These are phyloP conservation scores for Termitomyces sp. DNA, from an alignment of 768 basidiomycete species.

Conservation along the genomic window DNA sequence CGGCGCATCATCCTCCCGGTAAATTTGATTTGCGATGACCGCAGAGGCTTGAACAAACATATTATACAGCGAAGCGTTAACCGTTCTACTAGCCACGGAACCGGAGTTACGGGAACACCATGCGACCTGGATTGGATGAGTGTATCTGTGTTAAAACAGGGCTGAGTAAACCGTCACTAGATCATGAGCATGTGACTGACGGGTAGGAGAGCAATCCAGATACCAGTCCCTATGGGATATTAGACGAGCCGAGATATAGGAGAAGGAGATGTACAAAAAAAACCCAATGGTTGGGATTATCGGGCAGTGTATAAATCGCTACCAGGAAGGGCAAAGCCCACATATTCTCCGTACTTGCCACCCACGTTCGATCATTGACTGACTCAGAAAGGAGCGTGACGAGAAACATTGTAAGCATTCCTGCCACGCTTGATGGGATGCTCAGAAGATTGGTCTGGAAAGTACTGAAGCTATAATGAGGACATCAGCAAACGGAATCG, in stretches of 20 bases:
- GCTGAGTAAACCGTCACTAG: too few species aligned
- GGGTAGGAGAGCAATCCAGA: conserved; percentile 42
- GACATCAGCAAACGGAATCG: neutral
- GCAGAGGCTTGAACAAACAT: conserved; percentile 45
- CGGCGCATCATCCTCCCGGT: conserved; percentile 52
- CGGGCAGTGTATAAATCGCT: conserved; percentile 44
- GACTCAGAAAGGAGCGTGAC: conserved; percentile 47
- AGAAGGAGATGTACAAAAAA: conserved; percentile 36
- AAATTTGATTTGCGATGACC: conserved; percentile 51
- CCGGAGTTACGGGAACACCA: conserved; percentile 61
- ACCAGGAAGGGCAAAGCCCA: conserved; percentile 63
- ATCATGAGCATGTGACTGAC: conserved; percentile 14
- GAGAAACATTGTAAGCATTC: conserved; percentile 46
- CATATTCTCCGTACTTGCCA: conserved; percentile 47
- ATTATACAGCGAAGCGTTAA: conserved; percentile 56
- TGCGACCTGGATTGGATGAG: conserved; percentile 48
- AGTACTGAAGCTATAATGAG: conserved; percentile 42
- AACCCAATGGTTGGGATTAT: conserved; percentile 45
- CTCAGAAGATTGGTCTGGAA: conserved; percentile 56
- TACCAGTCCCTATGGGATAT: conserved; percentile 28
- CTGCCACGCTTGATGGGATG: conserved; percentile 48
- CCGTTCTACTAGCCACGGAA: conserved; percentile 53
- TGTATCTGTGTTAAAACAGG: conserved; percentile 23
- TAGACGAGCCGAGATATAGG: neutral
- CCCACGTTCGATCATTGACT: conserved; percentile 47